Percentiles rank a stretch among this genome's conserved stretches.
Conservation (phyloP, 78 protist species). For the Trichosphaerium sp. region DNA sequence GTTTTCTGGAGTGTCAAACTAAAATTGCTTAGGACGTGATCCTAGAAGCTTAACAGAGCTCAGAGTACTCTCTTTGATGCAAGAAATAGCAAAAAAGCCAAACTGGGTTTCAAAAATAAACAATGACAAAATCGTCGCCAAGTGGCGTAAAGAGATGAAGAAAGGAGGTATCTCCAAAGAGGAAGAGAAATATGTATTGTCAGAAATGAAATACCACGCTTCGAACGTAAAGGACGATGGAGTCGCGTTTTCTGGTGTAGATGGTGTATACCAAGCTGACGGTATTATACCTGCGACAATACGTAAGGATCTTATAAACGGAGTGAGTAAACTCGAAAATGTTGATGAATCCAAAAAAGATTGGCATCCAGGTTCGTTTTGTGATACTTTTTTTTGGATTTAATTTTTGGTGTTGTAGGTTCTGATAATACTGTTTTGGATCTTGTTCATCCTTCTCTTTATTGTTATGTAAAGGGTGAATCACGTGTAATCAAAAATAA, state of each 20-base stretch:
- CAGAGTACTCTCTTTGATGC: no score
- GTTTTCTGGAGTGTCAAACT: no score
- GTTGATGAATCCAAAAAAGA: neutral
- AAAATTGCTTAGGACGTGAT: no score
- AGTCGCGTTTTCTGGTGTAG: neutral
- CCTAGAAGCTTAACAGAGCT: no score
- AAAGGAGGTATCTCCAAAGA: neutral
- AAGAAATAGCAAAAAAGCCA: neutral
- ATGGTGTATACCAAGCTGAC: neutral
- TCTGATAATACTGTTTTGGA: conserved; percentile 6
- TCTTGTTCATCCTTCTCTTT: conserved; percentile 21
- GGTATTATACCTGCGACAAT: neutral
- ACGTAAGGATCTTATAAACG: neutral
- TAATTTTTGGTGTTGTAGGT: neutral
- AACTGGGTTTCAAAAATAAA: neutral
- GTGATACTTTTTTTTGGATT: neutral
- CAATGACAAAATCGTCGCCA: neutral
- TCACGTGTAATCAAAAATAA: neutral
- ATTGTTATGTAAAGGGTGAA: neutral
- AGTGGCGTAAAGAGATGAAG: neutral
- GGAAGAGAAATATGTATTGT: neutral
- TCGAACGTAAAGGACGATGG: neutral
- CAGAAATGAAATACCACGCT: neutral
- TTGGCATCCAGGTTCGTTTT: neutral
- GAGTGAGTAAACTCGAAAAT: neutral